Conservation (phyloP, 805 yeast genomes). For the Barnettozyma pratensis region DNA sequence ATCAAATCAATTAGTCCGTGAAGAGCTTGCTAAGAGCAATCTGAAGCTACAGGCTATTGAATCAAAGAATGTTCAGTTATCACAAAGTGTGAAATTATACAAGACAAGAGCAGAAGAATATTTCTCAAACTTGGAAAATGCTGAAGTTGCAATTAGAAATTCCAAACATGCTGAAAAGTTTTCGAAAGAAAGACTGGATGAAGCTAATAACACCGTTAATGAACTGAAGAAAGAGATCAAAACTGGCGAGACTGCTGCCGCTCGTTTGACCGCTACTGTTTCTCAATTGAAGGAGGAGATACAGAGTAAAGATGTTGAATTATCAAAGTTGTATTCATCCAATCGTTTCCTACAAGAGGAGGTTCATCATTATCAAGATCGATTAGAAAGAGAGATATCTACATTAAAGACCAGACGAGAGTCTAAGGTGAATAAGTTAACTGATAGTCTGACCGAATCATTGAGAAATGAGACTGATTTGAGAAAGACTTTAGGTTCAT, state of each 20-base stretch:
- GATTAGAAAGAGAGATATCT: slow-evolving; percentile 34
- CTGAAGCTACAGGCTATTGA: slow-evolving; percentile 53
- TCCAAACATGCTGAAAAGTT: slow-evolving; percentile 58
- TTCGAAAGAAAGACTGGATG: slow-evolving; percentile 47
- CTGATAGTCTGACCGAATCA: slow-evolving; percentile 46
- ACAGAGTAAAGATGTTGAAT: slow-evolving; percentile 52
- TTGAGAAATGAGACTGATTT: slow-evolving; percentile 62
- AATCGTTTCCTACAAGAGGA: slow-evolving; percentile 53
- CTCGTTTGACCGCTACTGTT: slow-evolving; percentile 45
- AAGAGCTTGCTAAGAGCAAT: slow-evolving; percentile 40
- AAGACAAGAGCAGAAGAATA: slow-evolving; percentile 71
- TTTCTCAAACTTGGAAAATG: slow-evolving; percentile 65
- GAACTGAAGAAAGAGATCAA: slow-evolving; percentile 49
- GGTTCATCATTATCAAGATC: slow-evolving; percentile 44
- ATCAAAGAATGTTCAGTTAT: slow-evolving; percentile 51
- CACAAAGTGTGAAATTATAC: slow-evolving; percentile 53
- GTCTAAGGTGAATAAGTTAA: slow-evolving; percentile 48
- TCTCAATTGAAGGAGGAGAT: slow-evolving; percentile 49
- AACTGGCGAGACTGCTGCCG: slow-evolving; percentile 46
- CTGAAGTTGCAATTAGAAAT: slow-evolving; percentile 65
- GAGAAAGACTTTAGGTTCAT: slow-evolving; percentile 56
- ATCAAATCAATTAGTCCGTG: slow-evolving; percentile 28
- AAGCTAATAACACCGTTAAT: slow-evolving; percentile 41
- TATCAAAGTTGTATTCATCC: slow-evolving; percentile 43
- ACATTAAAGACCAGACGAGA: slow-evolving; percentile 37